Conservation (phyloP, 768 basidiomycete genomes). For the Kwoniella bestiolae region DNA sequence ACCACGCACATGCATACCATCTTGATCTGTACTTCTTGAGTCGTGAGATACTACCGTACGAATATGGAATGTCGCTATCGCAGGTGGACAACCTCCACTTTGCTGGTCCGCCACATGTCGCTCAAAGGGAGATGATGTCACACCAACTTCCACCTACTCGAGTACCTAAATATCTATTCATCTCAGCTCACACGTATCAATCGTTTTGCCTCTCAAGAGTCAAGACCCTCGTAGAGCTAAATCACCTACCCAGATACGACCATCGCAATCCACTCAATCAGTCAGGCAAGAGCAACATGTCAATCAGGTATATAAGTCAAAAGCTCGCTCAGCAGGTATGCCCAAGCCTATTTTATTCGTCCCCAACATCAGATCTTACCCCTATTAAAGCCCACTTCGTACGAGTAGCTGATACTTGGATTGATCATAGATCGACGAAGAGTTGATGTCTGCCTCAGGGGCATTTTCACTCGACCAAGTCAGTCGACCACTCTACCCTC, state of each 20-base stretch:
- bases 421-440: conserved; percentile 77
- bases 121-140: conserved; percentile 18
- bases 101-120: not conserved
- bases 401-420: not conserved
- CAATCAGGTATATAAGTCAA: conserved; percentile 52
- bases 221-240: too few species aligned
- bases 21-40: not conserved
- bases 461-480: conserved; percentile 96
- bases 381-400: too few species aligned
- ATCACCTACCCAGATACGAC: too few species aligned
- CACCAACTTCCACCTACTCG: not conserved
- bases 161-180: too few species aligned
- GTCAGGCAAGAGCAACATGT: conserved; percentile 31
- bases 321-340: conserved; percentile 54
- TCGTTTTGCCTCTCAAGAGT: not conserved
- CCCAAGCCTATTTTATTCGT: conserved; percentile 10
- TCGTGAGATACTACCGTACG: not conserved
- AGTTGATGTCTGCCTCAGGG: conserved; percentile 83
- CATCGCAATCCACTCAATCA: too few species aligned
- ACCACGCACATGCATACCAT: not conserved
- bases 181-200: not conserved
- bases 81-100: conserved; percentile 19
- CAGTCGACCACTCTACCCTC: conserved; percentile 13
- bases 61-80: not conserved
- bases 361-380: too few species aligned